Conservation (phyloP, 106 monocot species). For the Cymbidium sinense region DNA sequence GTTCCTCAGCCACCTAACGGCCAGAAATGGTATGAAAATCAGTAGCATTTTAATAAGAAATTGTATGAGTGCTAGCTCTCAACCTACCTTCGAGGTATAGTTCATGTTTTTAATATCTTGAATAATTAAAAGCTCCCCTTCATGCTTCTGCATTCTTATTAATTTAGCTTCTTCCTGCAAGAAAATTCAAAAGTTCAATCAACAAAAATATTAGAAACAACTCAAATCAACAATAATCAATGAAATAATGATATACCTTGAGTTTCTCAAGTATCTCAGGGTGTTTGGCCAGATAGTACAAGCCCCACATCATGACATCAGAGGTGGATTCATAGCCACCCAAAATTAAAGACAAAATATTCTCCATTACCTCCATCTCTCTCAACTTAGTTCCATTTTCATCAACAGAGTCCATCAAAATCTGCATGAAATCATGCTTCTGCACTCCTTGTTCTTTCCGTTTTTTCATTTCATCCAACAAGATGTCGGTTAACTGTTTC, state of each 20-base stretch:
- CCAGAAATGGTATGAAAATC: neutral
- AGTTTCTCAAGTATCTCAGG: constrained; percentile 26
- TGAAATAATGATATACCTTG: constrained; percentile 15
- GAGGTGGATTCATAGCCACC: constrained; percentile 37
- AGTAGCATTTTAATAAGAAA: neutral
- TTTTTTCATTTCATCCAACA: constrained; percentile 15
- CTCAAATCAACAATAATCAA: neutral
- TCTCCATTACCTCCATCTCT: constrained; percentile 28
- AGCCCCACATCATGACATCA: constrained; percentile 26
- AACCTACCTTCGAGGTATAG: constrained; percentile 23
- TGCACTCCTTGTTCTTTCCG: constrained; percentile 11
- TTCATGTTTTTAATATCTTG: constrained; percentile 35
- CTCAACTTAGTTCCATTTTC: constrained; percentile 21
- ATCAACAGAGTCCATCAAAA: constrained; percentile 18
- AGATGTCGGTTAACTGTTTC: constrained; percentile 18
- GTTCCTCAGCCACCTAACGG: constrained; percentile 26
- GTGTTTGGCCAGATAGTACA: constrained; percentile 29
- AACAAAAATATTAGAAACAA: neutral
- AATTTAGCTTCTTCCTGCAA: constrained; percentile 21
- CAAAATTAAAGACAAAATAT: constrained; percentile 29
- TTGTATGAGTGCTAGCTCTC: neutral
- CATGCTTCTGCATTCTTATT: constrained; percentile 13
- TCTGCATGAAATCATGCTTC: constrained; percentile 26
- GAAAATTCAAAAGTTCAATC: neutral
- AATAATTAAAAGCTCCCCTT: constrained; percentile 22